Evolutionary conservation across 768 basidiomycete genomes (phyloP), one percentile per base, ranked within the genome.

Genomic region (Pleurotus giganteus): DNA sequence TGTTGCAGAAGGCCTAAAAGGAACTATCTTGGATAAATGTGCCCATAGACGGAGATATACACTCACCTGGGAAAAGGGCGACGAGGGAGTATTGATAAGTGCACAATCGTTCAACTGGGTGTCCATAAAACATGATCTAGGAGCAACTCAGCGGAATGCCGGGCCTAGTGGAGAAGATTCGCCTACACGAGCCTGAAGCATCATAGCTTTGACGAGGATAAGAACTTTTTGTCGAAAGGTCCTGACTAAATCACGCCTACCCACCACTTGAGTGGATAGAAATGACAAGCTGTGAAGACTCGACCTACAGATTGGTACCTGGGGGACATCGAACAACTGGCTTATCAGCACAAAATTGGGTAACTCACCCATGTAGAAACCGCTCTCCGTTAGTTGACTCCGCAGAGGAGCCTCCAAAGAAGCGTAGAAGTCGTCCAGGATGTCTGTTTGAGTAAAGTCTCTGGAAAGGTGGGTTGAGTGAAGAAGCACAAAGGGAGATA

Each of bases 81-180:
- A 97, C 82, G n/a, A 98, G 78, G 0, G 94, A 96, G 68, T 99
- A 99, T 68, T 99, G 97, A 65, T 93, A 98, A 23, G 94, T 98
- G 73, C 96, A 98, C 17, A 99, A 73, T 43, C 86, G 85, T 70
- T 99, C 97, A 2, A 98, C 96, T 0, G 96, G 96, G 65, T 96
- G 92, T 4, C 95, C 95, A 63, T 83, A 97, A 69, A 99, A 95
- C 86, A 98, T 89, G 56, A 98, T 89, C 94, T 96, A 65, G 47
- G 4, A 24, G 39, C 7, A 31, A 23, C 12, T 50, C 19, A 42
- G 55, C 15, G 61, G 47, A 34, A 55, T 9, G 23, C 32, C 15
- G 44, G 29, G 17, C 28, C 26, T 6, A 12, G 37, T 15, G 27
- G 21, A 2, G 4, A 9, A 19, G 27, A 9, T n/a, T 4, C 24